Conservation (phyloP, 108 stramenopile genomes). For the Fragilaria radians region DNA sequence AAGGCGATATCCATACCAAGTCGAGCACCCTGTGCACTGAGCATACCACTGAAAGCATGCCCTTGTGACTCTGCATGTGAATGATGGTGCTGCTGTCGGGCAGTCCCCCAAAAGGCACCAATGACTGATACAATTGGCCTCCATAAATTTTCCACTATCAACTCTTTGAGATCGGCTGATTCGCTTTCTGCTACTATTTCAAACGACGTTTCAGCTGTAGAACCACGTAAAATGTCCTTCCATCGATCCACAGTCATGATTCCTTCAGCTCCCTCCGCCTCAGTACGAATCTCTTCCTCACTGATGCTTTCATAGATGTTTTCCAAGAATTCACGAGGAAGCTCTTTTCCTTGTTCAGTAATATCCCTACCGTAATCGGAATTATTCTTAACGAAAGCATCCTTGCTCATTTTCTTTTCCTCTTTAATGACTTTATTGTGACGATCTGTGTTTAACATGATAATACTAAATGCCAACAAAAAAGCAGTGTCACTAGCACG, state of each 20-base stretch:
- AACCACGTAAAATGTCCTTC: conserved; percentile 74
- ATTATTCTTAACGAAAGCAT: conserved; percentile 90
- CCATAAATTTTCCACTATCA: conserved; percentile 78
- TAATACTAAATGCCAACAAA: conserved; percentile 91
- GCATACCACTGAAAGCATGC: conserved; percentile 22
- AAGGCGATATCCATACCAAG: conserved; percentile 78
- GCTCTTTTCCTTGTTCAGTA: conserved; percentile 67
- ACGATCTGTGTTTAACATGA: conserved; percentile 98
- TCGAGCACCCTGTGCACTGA: conserved; percentile 62
- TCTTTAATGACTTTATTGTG: conserved; percentile 95
- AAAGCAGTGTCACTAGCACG: conserved; percentile 88
- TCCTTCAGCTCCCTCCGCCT: conserved; percentile 85
- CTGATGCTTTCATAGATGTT: conserved; percentile 83
- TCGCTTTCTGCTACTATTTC: conserved; percentile 41
- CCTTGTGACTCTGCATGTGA: not conserved
- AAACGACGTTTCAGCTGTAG: conserved; percentile 12
- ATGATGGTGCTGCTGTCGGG: not conserved
- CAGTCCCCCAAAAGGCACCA: conserved; percentile 68
- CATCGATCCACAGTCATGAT: conserved; percentile 85
- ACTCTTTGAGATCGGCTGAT: conserved; percentile 60
- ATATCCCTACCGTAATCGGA: conserved; percentile 89
- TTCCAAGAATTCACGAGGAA: conserved; percentile 83
- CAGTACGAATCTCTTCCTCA: conserved; percentile 82
- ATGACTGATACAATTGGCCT: conserved; percentile 73
- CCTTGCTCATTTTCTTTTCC: conserved; percentile 89